Evolutionary conservation across 2,329 filamentous ascomycete species (phyloP), one percentile per base, ranked within the genome.

Genomic region (Pyrenophora seminiperda): DNA sequence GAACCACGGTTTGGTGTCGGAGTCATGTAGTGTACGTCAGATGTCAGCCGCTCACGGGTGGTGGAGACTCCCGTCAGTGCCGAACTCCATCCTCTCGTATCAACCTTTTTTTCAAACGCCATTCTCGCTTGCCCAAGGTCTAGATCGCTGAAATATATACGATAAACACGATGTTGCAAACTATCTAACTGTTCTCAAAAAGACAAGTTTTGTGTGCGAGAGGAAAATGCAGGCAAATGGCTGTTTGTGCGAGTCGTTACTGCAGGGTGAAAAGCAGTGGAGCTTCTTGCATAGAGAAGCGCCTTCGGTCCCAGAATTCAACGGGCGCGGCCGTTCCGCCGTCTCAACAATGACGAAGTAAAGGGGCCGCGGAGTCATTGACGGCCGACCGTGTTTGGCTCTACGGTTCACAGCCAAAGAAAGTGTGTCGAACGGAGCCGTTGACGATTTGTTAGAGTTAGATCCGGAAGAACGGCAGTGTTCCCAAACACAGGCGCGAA

Each of bases 1-100:
- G 41, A 53, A 50, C 50, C 41, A 41, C 36, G 50, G 53, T 53
- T 53, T 29, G 38, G 40, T 37, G 31, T 13, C 5, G 17, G 34
- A 46, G n/a, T 30, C 24, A 17, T 33, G 45, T 43, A 42, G 22
- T 14, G 37, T 43, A 37, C 41, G 50, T 43, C 45, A 47, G 42
- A 34, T 41, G 42, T 50, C 40, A 38, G 32, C 36, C 24, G 36
- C 31, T 50, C 17, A 17, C 36, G 44, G 47, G n/a, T n/a, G n/a
- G n/a, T n/a, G n/a, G 31, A 36, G 40, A 5, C 43, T 46, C 43
- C 34, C 41, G 34, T 37, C 31, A 32, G 38, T 46, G 30, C 34
- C 29, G 36, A 40, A 38, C n/a, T 29, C 47, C 42, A 24, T 17
- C 27, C 30, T 33, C 20, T 27, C 37, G 34, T 27, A 45, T 20